Percentiles rank a stretch among this genome's conserved stretches.
These are phyloP conservation scores for Barnettozyma salicaria DNA, from an alignment of 805 yeast species.

Conservation along the genomic window DNA sequence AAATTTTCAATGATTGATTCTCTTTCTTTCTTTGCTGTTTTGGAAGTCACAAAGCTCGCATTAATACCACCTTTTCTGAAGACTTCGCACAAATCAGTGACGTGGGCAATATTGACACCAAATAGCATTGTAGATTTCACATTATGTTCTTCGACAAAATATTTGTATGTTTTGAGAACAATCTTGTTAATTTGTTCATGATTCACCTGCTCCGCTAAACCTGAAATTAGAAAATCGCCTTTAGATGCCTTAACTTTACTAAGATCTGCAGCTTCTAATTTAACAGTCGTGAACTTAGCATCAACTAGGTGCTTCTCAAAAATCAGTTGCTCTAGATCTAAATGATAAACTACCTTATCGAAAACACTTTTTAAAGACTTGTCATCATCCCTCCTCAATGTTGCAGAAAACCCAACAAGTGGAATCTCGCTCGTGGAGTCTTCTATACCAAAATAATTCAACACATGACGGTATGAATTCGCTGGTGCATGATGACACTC, in stretches of 20 bases:
- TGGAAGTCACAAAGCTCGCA: constrained; percentile 68
- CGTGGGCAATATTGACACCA: constrained; percentile 70
- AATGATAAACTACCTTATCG: constrained; percentile 70
- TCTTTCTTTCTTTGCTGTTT: constrained; percentile 49
- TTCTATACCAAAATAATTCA: constrained; percentile 43
- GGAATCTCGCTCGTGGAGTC: constrained; percentile 32
- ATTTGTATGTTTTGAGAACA: constrained; percentile 47
- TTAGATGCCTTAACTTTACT: constrained; percentile 22
- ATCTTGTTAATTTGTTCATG: constrained; percentile 47
- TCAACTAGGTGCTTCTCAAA: constrained; percentile 63
- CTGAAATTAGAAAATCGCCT: constrained; percentile 50
- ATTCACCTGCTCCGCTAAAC: constrained; percentile 51
- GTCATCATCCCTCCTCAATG: constrained; percentile 73
- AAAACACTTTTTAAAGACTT: constrained; percentile 50
- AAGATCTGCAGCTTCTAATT: constrained; percentile 39
- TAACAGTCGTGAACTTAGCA: constrained; percentile 56
- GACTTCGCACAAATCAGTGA: constrained; percentile 43
- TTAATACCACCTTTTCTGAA: constrained; percentile 57
- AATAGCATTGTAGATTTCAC: constrained; percentile 67
- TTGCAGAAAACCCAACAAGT: constrained; percentile 84
- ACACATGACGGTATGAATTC: constrained; percentile 49
- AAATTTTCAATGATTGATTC: constrained; percentile 50
- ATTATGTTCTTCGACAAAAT: constrained; percentile 32
- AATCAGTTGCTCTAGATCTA: constrained; percentile 61
- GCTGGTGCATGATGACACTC: constrained; percentile 94